Conservation (phyloP, 768 basidiomycete genomes). For the Hydnum rufescens region DNA sequence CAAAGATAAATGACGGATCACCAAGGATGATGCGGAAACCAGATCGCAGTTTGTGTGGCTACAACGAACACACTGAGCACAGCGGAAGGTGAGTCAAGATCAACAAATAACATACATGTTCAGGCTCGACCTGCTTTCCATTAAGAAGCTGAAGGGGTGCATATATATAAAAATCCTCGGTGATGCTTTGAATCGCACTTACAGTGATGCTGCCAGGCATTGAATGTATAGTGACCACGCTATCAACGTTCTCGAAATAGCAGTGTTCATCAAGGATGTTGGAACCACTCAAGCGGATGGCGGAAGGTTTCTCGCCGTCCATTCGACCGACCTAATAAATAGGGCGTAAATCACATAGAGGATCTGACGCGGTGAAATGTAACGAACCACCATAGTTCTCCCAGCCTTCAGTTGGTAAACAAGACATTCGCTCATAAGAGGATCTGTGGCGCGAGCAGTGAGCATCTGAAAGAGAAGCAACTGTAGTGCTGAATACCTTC, state of each 20-base stretch:
- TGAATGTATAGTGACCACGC: constrained; percentile 64
- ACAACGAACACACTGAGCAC: constrained; percentile 6
- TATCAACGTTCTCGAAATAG: constrained; percentile 68
- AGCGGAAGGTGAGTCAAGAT: background rate
- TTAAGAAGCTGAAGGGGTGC: constrained; percentile 56
- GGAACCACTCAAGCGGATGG: constrained; percentile 82
- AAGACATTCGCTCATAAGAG: constrained; percentile 89
- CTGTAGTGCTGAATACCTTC: constrained; percentile 29
- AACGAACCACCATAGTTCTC: constrained; percentile 35
- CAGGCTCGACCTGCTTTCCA: constrained; percentile 65
- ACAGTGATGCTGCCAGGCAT: constrained; percentile 71
- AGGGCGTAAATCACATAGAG: background rate
- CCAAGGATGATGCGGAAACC: constrained; percentile 95
- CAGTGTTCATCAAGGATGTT: constrained; percentile 90
- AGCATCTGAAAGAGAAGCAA: constrained; percentile 1
- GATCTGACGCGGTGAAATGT: background rate
- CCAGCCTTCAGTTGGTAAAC: constrained; percentile 85
- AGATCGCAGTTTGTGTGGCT: constrained; percentile 71
- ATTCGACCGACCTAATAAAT: constrained; percentile 58
- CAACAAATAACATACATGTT: constrained; percentile 33
- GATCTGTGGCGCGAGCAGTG: constrained; percentile 32
- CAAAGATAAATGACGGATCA: constrained; percentile 19
- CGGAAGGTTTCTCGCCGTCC: constrained; percentile 60
- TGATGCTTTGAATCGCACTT: constrained; percentile 16
- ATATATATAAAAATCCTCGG: constrained; percentile 8